A percentile compares a stretch with the other conserved stretches of the same genome.
Evolutionary conservation across 2,329 filamentous ascomycete species (phyloP).

Genomic region (Trichophyton mentagrophytes): DNA sequence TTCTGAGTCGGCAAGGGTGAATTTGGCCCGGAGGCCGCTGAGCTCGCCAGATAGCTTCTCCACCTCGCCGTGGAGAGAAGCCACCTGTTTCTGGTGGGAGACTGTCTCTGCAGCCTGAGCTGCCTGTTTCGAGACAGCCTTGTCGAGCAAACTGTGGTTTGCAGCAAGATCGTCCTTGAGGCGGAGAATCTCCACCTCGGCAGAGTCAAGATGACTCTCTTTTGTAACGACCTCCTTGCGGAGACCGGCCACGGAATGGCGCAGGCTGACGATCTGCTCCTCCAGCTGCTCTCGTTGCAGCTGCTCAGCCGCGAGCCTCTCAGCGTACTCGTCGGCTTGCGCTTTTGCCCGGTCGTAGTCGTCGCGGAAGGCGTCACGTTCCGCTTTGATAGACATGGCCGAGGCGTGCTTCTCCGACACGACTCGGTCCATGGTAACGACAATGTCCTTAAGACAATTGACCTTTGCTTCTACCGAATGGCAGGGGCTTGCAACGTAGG

Average conservation of each 20-base stretch:
- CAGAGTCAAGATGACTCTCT: background rate
- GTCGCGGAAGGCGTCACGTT: slow-evolving; percentile 1
- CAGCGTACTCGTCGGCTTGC: background rate
- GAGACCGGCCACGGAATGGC: background rate
- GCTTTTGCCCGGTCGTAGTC: background rate
- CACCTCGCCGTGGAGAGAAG: slow-evolving; percentile 6
- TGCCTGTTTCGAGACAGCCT: background rate
- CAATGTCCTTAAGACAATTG: background rate
- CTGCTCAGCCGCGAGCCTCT: slow-evolving; percentile 2
- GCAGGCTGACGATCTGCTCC: background rate
- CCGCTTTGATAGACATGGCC: background rate
- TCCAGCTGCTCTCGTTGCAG: background rate
- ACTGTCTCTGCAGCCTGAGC: background rate
- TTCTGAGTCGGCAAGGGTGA: background rate
- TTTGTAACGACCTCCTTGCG: slow-evolving; percentile 1
- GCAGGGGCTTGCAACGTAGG: background rate
- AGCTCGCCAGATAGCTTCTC: slow-evolving; percentile 3
- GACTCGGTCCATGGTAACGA: slow-evolving; percentile 2
- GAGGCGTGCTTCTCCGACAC: background rate
- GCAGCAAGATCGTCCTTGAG: background rate
- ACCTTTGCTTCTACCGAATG: background rate
- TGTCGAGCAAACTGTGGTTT: background rate
- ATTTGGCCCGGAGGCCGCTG: slow-evolving; percentile 1
- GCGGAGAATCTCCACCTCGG: background rate
- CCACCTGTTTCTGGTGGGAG: slow-evolving; percentile 2